phyloP scores from a whole-genome alignment of 1,284 basidiomycete genomes.

The Ganoderma lucidum region DNA sequence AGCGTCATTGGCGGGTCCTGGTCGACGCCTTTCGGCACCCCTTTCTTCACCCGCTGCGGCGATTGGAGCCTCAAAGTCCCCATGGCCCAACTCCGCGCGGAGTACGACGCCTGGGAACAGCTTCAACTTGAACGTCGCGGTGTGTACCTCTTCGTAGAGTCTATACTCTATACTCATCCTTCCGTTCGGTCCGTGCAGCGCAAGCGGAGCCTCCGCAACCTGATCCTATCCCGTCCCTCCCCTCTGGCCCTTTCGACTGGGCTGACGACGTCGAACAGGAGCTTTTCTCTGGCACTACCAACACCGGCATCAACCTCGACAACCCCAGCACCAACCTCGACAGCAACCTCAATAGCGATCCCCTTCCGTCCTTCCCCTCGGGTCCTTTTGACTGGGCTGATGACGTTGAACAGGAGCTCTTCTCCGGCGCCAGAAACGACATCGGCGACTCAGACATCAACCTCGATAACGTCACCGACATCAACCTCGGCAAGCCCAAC shows the following conservation, averaged over 20 bases:
- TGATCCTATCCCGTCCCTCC: background rate
- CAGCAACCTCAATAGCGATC: background rate
- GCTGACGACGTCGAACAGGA: conserved; percentile 5
- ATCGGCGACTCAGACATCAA: too few relatives aligned
- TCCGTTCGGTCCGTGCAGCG: background rate
- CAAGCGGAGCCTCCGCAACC: background rate
- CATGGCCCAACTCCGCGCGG: background rate
- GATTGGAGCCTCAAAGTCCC: conserved; percentile 5
- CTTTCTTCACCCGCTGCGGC: conserved; percentile 11
- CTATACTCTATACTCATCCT: background rate
- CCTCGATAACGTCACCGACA: background rate
- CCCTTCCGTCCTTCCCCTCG: background rate
- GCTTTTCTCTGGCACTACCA: background rate
- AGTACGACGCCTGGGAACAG: conserved; percentile 9
- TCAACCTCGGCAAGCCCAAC: background rate
- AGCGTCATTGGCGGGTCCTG: conserved; percentile 6
- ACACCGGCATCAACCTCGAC: too few relatives aligned
- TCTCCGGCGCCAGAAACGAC: background rate
- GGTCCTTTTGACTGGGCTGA: conserved; percentile 7
- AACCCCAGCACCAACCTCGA: background rate
- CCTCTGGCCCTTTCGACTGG: conserved; percentile 3
- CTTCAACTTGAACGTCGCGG: background rate
- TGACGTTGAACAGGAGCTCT: conserved; percentile 1
- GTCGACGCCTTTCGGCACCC: conserved; percentile 10
- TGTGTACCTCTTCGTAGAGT: background rate